Evolutionary conservation across 78 protist species (phyloP).

Genomic region (Polysphondylium violaceum): DNA sequence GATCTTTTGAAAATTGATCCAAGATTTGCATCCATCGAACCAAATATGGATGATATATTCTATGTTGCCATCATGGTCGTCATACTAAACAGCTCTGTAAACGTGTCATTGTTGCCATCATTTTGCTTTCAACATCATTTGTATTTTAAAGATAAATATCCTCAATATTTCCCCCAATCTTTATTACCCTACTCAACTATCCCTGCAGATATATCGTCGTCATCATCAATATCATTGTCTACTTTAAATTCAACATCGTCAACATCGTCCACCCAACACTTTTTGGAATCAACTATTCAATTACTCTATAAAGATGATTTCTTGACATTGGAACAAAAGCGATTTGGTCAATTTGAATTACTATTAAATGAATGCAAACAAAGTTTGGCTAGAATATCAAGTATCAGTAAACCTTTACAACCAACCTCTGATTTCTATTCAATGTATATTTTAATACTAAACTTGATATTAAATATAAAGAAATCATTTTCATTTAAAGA

Average conservation of each 20-base stretch:
- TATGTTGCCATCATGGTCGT: conserved; percentile 75
- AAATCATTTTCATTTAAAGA: not conserved
- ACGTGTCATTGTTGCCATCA: conserved; percentile 33
- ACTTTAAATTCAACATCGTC: not conserved
- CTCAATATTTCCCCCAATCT: conserved; percentile 58
- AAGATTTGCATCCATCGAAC: conserved; percentile 73
- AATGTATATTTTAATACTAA: conserved; percentile 25
- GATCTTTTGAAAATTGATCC: conserved; percentile 63
- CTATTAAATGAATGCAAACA: conserved; percentile 63
- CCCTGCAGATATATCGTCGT: not conserved
- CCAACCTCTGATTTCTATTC: conserved; percentile 71
- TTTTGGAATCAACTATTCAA: conserved; percentile 27
- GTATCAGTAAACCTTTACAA: conserved; percentile 22
- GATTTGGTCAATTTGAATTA: conserved; percentile 15
- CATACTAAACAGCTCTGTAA: conserved; percentile 34
- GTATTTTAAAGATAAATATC: conserved; percentile 73
- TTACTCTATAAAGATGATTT: conserved; percentile 31
- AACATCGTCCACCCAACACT: not conserved
- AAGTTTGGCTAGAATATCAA: conserved; percentile 49
- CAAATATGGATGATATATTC: conserved; percentile 78
- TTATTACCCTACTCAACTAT: not conserved
- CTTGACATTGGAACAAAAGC: conserved; percentile 10
- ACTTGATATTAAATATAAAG: conserved; percentile 17
- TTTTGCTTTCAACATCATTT: conserved; percentile 77
- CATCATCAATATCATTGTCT: not conserved